Evolutionary conservation across 257 asterid species (phyloP).

Genomic region (Gentiana straminea): DNA sequence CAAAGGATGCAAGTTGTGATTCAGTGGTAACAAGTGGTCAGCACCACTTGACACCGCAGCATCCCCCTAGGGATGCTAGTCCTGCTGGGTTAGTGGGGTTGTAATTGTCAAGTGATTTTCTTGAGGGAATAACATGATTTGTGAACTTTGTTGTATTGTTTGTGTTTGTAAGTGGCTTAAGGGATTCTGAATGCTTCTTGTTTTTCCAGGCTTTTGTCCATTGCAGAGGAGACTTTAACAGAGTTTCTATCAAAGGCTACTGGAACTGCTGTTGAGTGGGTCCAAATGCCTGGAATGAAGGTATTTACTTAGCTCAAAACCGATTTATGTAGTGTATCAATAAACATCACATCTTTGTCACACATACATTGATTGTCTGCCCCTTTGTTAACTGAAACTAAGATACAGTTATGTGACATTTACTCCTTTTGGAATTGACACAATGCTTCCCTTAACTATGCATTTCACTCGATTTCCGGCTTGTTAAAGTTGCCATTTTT

Average conservation of each 20-base stretch:
- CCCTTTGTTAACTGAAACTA: too few species aligned
- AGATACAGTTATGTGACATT: too few species aligned
- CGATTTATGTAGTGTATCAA: too few species aligned
- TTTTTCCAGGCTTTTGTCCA: conserved; percentile 75
- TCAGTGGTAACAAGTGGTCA: conserved; percentile 92
- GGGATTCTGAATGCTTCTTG: conserved; percentile 21
- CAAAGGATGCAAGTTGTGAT: conserved; percentile 83
- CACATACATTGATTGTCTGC: too few species aligned
- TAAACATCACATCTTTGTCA: too few species aligned
- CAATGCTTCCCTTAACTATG: too few species aligned
- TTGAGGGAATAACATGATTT: conserved; percentile 23
- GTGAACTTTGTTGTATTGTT: conserved; percentile 23
- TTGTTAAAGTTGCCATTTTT: too few species aligned
- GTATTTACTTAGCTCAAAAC: conserved; percentile 17
- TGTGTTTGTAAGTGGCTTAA: conserved; percentile 27
- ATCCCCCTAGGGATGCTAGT: conserved; percentile 94
- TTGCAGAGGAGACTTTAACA: conserved; percentile 94
- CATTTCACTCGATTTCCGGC: too few species aligned
- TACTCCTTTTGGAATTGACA: too few species aligned
- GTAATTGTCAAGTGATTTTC: conserved; percentile 40
- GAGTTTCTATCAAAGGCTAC: conserved; percentile 96
- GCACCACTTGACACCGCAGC: conserved; percentile 70
- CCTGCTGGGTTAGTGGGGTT: conserved; percentile 87
- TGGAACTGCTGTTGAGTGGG: conserved; percentile 98
- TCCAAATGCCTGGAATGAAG: conserved; percentile 99